Percentiles rank a stretch among this genome's conserved stretches.
These are phyloP conservation scores for Dioszegia aurantiaca DNA, from an alignment of 768 basidiomycete species.

Conservation along the genomic window DNA sequence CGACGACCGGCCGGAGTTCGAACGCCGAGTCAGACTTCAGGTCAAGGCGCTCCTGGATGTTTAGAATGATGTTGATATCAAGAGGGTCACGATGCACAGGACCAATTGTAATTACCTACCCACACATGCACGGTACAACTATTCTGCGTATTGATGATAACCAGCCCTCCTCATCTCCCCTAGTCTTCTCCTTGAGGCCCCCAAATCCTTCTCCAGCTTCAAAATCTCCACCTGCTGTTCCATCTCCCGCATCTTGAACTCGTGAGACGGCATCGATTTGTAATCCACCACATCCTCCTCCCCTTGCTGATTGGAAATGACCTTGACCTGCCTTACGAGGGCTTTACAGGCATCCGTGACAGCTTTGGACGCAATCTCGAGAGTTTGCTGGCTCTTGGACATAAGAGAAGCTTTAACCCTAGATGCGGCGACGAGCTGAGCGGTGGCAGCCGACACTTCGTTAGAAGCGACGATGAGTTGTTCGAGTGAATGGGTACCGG, in stretches of 20 bases:
- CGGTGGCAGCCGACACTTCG: conserved; percentile 94
- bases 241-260: conserved; percentile 98
- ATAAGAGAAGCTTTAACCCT: conserved; percentile 97
- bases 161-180: conserved; percentile 53
- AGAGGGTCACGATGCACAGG: too few relatives aligned
- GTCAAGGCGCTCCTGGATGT: conserved; percentile 79
- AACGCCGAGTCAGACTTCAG: conserved; percentile 74
- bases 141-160: conserved; percentile 47
- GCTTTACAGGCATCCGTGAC: conserved; percentile 97
- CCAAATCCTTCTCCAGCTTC: conserved; percentile 90
- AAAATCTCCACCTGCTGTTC: conserved; percentile 99
- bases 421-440: conserved; percentile 96
- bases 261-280: conserved; percentile 85
- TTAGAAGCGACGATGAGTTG: conserved; percentile 99
- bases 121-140: conserved; percentile 15
- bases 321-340: conserved; percentile 92
- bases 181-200: conserved; percentile 56
- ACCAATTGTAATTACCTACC: background rate
- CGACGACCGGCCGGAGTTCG: conserved; percentile 84
- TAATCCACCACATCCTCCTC: conserved; percentile 80
- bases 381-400: conserved; percentile 95
- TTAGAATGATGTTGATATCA: conserved; percentile 14
- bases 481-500: conserved; percentile 92
- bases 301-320: conserved; percentile 77
- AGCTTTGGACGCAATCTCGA: conserved; percentile 94